A percentile compares a stretch with the other conserved stretches of the same genome.
phyloP scores from a whole-genome alignment of 2,329 filamentous ascomycete genomes.

The Aphanocladium album region DNA sequence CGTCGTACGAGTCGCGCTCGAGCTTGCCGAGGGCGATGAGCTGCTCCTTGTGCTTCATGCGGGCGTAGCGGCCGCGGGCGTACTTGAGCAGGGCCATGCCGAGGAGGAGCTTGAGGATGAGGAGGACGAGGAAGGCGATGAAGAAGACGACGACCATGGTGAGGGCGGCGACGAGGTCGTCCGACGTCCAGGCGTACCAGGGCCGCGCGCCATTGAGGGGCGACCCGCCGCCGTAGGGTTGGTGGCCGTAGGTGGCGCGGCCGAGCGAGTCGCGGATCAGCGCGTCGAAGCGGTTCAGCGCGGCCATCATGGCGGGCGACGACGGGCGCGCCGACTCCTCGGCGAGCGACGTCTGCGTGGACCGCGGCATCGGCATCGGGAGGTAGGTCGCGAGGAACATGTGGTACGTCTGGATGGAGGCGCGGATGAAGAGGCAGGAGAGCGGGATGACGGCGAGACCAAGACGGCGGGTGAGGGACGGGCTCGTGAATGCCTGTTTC shows the following conservation, averaged over 20 bases:
- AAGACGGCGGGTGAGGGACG: conserved; percentile 82
- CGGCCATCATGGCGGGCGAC: conserved; percentile 71
- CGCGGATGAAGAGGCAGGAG: conserved; percentile 90
- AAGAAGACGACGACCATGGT: conserved; percentile 89
- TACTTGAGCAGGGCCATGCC: conserved; percentile 84
- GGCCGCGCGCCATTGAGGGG: conserved; percentile 34
- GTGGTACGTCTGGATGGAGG: conserved; percentile 92
- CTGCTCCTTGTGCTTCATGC: conserved; percentile 70
- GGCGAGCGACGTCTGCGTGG: conserved; percentile 59
- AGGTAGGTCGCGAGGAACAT: conserved; percentile 93
- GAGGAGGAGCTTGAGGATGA: conserved; percentile 78
- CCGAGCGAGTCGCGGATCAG: conserved; percentile 72
- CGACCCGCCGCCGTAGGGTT: too few species aligned
- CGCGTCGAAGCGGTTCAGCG: conserved; percentile 72
- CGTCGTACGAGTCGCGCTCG: conserved; percentile 55
- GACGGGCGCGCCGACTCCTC: conserved; percentile 58
- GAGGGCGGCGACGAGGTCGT: conserved; percentile 67
- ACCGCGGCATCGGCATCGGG: conserved; percentile 63
- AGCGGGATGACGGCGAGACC: conserved; percentile 89
- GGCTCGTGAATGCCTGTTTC: conserved; percentile 74
- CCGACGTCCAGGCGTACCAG: conserved; percentile 57
- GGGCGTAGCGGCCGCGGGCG: conserved; percentile 69
- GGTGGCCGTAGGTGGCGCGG: conserved; percentile 62
- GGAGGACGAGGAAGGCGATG: conserved; percentile 74
- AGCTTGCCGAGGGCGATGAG: conserved; percentile 39